These are phyloP conservation scores for Lenwebbia sp. DNA, from an alignment of 345 rosid species.

Conservation along the genomic window DNA sequence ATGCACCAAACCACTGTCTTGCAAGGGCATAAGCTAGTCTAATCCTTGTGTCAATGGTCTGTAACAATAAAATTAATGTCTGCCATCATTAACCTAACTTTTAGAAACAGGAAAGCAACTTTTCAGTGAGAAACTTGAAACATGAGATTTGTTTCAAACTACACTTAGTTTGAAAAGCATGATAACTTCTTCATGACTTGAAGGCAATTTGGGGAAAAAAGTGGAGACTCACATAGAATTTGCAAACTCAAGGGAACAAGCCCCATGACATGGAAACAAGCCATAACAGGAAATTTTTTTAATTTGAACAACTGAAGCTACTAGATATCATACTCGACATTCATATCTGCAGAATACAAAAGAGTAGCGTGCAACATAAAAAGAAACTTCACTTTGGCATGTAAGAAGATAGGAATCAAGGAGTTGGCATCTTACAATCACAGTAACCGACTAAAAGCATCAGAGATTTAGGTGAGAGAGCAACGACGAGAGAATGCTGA, in stretches of 20 bases:
- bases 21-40: constrained; percentile 90
- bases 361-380: neutral
- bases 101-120: neutral
- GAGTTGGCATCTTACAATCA: neutral
- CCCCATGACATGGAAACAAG: neutral
- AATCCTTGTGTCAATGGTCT: constrained; percentile 84
- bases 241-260: neutral
- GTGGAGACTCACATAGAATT: neutral
- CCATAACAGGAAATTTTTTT: neutral
- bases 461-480: neutral
- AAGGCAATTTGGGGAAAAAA: neutral
- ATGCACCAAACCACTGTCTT: constrained; percentile 97
- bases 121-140: neutral
- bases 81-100: constrained; percentile 2
- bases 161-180: neutral
- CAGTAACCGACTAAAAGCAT: neutral
- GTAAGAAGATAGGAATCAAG: neutral
- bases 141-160: neutral
- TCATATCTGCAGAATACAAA: neutral
- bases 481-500: neutral
- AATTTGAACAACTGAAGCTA: neutral
- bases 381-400: neutral
- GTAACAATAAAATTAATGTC: constrained; percentile 19
- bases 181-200: neutral
- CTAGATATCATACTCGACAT: neutral